These are phyloP conservation scores for Serendipita sp. DNA, from an alignment of 768 basidiomycete genomes.

Conservation along the genomic window DNA sequence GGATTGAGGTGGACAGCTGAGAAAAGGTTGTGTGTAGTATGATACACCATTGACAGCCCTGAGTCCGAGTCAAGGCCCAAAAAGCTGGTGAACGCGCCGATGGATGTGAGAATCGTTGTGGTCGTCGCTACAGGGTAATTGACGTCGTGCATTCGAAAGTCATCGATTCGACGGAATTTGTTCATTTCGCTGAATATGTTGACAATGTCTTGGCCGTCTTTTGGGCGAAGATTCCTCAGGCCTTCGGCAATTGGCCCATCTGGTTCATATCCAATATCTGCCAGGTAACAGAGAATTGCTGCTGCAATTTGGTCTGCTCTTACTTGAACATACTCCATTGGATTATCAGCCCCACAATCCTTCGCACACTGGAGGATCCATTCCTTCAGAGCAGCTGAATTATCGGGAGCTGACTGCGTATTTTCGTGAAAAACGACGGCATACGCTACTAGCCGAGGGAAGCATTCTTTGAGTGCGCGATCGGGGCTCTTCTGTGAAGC, in stretches of 20 bases:
- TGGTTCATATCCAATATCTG: conserved; percentile 46
- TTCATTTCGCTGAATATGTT: conserved; percentile 35
- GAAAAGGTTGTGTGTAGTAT: conserved; percentile 59
- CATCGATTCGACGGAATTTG: conserved; percentile 31
- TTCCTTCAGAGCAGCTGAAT: background rate
- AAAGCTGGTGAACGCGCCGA: conserved; percentile 39
- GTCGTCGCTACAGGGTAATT: conserved; percentile 47
- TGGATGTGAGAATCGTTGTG: conserved; percentile 31
- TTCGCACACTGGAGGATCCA: background rate
- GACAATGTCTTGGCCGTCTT: conserved; percentile 20
- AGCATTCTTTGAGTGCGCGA: conserved; percentile 44
- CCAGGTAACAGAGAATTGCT: conserved; percentile 43
- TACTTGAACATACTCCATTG: conserved; percentile 16
- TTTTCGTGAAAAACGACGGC: background rate
- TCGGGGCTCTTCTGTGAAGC: conserved; percentile 30
- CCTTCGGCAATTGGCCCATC: conserved; percentile 33
- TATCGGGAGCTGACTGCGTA: background rate
- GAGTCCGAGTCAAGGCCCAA: conserved; percentile 27
- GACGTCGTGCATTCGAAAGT: conserved; percentile 40
- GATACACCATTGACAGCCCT: conserved; percentile 47
- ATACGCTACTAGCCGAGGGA: conserved; percentile 49
- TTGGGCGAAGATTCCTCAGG: conserved; percentile 24
- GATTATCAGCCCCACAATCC: conserved; percentile 5
- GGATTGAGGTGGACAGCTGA: conserved; percentile 45
- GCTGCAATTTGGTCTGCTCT: conserved; percentile 42